Percentiles rank a stretch among this genome's conserved stretches.
phyloP scores from a whole-genome alignment of 768 basidiomycete genomes.

The Lactarius trivialis region DNA sequence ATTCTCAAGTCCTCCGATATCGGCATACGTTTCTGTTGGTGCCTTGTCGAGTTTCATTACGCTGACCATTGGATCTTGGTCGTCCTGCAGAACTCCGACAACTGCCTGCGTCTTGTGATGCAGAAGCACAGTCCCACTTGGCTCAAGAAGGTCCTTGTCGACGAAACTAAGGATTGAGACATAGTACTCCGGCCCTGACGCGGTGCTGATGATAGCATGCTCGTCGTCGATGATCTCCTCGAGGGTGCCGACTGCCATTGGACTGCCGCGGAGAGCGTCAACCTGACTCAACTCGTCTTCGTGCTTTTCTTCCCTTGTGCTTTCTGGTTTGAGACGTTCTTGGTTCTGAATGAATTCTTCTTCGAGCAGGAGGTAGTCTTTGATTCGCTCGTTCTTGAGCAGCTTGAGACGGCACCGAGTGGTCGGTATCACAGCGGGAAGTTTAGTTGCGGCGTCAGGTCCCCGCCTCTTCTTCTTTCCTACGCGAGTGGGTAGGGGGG shows the following conservation, averaged over 20 bases:
- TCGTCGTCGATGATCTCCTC: slow-evolving; percentile 98
- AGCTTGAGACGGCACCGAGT: slow-evolving; percentile 93
- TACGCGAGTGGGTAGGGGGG: slow-evolving; percentile 91
- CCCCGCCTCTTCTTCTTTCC: slow-evolving; percentile 95
- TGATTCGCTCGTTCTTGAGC: slow-evolving; percentile 95
- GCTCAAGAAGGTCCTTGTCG: slow-evolving; percentile 96
- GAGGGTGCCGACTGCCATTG: slow-evolving; percentile 97
- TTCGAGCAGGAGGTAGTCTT: slow-evolving; percentile 94
- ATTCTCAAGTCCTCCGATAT: slow-evolving; percentile 91
- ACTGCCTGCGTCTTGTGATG: slow-evolving; percentile 96
- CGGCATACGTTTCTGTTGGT: slow-evolving; percentile 97
- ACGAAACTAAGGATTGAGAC: slow-evolving; percentile 97
- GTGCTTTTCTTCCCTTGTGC: slow-evolving; percentile 87
- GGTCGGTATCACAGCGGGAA: slow-evolving; percentile 89
- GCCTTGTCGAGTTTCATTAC: slow-evolving; percentile 99
- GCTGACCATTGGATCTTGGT: slow-evolving; percentile 91
- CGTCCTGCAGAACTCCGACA: slow-evolving; percentile 93
- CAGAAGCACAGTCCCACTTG: slow-evolving; percentile 88
- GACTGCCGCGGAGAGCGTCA: slow-evolving; percentile 89
- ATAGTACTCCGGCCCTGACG: slow-evolving; percentile 93
- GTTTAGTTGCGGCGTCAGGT: slow-evolving; percentile 84
- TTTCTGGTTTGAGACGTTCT: slow-evolving; percentile 82
- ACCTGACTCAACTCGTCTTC: slow-evolving; percentile 92
- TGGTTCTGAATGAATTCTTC: slow-evolving; percentile 93
- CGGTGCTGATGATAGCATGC: slow-evolving; percentile 96